Evolutionary conservation across 2,329 filamentous ascomycete genomes (phyloP).

Genomic region (Nothophoma quercina): DNA sequence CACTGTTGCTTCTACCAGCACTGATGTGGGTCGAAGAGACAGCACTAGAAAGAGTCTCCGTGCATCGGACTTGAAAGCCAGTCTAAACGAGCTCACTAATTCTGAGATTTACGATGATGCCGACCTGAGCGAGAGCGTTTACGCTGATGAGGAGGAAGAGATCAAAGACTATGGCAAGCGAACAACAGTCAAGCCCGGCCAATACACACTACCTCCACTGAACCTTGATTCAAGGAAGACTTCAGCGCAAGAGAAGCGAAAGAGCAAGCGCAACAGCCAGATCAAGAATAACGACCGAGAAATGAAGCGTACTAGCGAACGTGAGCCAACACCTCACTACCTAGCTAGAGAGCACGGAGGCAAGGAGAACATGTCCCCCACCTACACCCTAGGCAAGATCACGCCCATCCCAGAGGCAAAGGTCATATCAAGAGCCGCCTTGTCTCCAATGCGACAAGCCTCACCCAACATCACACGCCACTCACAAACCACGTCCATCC

Average conservation of each 20-base stretch:
- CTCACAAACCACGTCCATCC: conserved; percentile 17
- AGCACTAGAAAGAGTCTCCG: conserved; percentile 32
- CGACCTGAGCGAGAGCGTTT: conserved; percentile 42
- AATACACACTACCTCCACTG: conserved; percentile 33
- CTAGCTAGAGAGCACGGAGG: conserved; percentile 37
- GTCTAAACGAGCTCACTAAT: conserved; percentile 34
- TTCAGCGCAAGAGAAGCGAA: conserved; percentile 16
- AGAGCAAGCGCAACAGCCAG: conserved; percentile 23
- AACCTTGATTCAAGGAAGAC: conserved; percentile 28
- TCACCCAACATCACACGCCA: conserved; percentile 1
- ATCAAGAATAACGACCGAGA: conserved; percentile 22
- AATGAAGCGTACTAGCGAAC: conserved; percentile 35
- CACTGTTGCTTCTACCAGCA: conserved; percentile 11
- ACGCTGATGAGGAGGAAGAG: conserved; percentile 39
- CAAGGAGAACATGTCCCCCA: conserved; percentile 41
- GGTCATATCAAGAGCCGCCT: conserved; percentile 18
- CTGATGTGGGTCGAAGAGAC: conserved; percentile 19
- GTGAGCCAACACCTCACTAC: conserved; percentile 39
- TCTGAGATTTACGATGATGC: conserved; percentile 40
- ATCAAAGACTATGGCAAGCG: conserved; percentile 36
- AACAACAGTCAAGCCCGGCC: conserved; percentile 29
- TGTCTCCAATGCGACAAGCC: conserved; percentile 27
- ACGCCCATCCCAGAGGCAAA: conserved; percentile 17
- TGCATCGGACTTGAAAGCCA: conserved; percentile 31
- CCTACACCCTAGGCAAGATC: conserved; percentile 28